phyloP scores from a whole-genome alignment of 768 basidiomycete species.

The Termitomyces heimii region DNA sequence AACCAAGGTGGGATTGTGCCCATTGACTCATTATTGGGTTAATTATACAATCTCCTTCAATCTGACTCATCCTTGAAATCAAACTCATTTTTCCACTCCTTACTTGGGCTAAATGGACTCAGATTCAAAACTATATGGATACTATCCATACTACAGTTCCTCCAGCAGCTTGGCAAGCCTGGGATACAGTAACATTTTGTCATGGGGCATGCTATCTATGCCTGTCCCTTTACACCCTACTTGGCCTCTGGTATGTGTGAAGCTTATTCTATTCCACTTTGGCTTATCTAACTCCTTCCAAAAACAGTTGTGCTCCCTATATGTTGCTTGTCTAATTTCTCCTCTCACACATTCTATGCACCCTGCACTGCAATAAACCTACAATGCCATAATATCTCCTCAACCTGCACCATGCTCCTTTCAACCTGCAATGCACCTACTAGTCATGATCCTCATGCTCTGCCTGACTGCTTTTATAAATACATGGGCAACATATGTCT shows the following conservation, averaged over 20 bases:
- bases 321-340: not conserved
- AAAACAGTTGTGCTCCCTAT: not conserved
- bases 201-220: not conserved
- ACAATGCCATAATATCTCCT: not conserved
- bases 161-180: not conserved
- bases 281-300: not conserved
- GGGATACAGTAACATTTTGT: not conserved
- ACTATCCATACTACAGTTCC: not conserved
- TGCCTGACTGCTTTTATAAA: too few species aligned
- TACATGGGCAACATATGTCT: too few species aligned
- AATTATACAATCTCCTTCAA: not conserved
- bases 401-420: not conserved
- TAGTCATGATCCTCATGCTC: not conserved
- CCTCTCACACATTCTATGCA: not conserved
- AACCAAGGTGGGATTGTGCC: not conserved
- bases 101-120: not conserved
- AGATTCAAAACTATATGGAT: not conserved
- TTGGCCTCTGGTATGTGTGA: not conserved
- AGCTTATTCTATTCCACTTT: not conserved
- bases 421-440: not conserved
- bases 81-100: not conserved
- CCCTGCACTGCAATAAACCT: not conserved
- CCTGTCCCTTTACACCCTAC: not conserved
- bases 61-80: not conserved
- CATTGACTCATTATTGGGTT: not conserved